Evolutionary conservation across 208 protist species (phyloP).

Genomic region (Wallacemonas sp.): DNA sequence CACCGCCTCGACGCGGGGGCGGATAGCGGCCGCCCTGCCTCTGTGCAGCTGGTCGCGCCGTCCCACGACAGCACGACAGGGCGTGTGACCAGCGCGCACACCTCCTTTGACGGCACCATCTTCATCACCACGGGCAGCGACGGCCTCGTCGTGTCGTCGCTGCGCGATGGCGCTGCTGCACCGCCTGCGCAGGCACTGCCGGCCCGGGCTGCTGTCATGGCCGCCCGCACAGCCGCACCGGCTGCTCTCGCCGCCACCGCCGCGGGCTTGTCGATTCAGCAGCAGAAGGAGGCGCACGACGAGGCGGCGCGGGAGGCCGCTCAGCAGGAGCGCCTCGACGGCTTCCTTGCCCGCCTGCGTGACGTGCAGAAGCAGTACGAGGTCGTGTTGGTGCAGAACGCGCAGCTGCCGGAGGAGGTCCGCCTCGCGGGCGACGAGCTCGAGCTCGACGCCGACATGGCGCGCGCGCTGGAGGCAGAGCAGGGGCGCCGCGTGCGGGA

Average conservation of each 20-base stretch:
- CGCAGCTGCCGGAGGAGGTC: conserved; percentile 33
- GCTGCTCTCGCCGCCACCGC: neutral
- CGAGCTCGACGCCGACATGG: conserved; percentile 88
- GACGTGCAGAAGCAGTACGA: conserved; percentile 65
- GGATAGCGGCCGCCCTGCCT: neutral
- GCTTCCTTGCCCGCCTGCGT: conserved; percentile 59
- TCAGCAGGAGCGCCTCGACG: conserved; percentile 81
- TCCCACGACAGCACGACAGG: conserved; percentile 87
- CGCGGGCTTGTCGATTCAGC: conserved; percentile 77
- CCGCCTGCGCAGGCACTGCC: conserved; percentile 10
- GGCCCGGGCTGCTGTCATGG: neutral
- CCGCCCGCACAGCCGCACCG: neutral
- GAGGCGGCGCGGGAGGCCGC: conserved; percentile 48
- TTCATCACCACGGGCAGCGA: conserved; percentile 89
- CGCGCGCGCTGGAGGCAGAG: conserved; percentile 65
- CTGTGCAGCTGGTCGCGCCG: conserved; percentile 33
- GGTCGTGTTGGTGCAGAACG: conserved; percentile 79
- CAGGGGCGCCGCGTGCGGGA: conserved; percentile 68
- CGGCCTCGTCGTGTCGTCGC: conserved; percentile 89
- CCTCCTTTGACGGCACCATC: conserved; percentile 86
- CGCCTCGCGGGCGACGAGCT: conserved; percentile 69
- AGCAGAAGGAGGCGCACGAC: conserved; percentile 94
- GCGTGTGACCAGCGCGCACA: conserved; percentile 53
- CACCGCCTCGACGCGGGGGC: neutral
- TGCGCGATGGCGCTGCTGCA: conserved; percentile 31